A percentile compares a stretch with the other conserved stretches of the same genome.
These are phyloP conservation scores for Macrolepiota fuliginosa DNA, from an alignment of 768 basidiomycete species.

Conservation along the genomic window DNA sequence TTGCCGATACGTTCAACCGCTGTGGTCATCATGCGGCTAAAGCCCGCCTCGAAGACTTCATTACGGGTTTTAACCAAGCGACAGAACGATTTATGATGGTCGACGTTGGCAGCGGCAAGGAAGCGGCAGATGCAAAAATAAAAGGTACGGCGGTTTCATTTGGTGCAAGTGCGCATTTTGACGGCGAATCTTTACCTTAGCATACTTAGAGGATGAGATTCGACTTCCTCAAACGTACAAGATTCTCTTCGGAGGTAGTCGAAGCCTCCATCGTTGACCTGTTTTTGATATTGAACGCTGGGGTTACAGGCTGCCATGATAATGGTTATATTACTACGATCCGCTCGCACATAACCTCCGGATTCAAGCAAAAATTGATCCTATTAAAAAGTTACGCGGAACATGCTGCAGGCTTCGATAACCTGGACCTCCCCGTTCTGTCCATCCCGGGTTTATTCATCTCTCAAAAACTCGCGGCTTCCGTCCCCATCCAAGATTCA, in stretches of 20 bases:
- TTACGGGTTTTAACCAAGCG: conserved; percentile 69
- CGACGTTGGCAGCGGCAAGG: conserved; percentile 70
- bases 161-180: background rate
- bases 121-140: conserved; percentile 74
- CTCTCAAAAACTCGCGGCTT: conserved; percentile 43
- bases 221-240: conserved; percentile 61
- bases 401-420: conserved; percentile 55
- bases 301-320: conserved; percentile 60
- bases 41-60: conserved; percentile 58
- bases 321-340: conserved; percentile 67
- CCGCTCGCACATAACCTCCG: conserved; percentile 62
- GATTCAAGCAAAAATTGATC: conserved; percentile 61
- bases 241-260: conserved; percentile 64
- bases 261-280: conserved; percentile 8
- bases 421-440: conserved; percentile 53
- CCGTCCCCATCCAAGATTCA: conserved; percentile 7
- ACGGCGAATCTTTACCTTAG: conserved; percentile 23
- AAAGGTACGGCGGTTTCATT: conserved; percentile 47
- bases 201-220: conserved; percentile 59
- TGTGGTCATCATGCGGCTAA: conserved; percentile 33
- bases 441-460: conserved; percentile 60
- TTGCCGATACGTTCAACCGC: conserved; percentile 49
- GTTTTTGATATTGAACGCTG: conserved; percentile 6
- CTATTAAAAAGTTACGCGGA: conserved; percentile 63
- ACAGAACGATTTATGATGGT: conserved; percentile 64